phyloP scores from a whole-genome alignment of 2,329 filamentous ascomycete species.

The Metarhizium anisopliae region DNA sequence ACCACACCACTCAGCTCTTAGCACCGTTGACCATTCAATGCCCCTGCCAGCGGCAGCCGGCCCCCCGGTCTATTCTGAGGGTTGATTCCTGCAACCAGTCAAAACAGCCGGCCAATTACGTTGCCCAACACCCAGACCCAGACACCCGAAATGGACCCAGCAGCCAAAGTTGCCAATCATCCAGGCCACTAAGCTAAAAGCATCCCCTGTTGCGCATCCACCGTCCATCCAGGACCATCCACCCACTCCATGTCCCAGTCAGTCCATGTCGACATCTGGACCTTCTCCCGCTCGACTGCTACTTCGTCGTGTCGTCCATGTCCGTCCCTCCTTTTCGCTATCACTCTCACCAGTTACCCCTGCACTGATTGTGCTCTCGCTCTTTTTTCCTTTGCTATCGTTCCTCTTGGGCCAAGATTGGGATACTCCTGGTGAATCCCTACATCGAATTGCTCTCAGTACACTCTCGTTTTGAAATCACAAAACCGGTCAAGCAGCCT shows the following conservation, averaged over 20 bases:
- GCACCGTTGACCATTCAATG: neutral
- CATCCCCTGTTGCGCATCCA: too few relatives aligned
- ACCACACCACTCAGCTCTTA: neutral
- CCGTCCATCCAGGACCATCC: neutral
- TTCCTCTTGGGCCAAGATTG: neutral
- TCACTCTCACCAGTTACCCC: neutral
- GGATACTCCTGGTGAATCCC: constrained; percentile 4
- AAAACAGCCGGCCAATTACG: too few relatives aligned
- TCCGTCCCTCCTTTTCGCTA: neutral
- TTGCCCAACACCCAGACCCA: too few relatives aligned
- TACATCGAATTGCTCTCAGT: neutral
- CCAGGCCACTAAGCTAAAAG: too few relatives aligned
- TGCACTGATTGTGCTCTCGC: neutral
- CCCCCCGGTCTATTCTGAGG: too few relatives aligned
- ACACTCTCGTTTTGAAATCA: neutral
- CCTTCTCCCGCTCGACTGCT: neutral
- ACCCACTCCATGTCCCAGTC: neutral
- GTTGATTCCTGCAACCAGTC: too few relatives aligned
- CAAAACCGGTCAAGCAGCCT: neutral
- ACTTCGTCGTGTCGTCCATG: neutral
- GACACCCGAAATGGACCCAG: too few relatives aligned
- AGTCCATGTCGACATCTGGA: neutral
- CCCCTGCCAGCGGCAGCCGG: neutral
- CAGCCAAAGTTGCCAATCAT: too few relatives aligned
- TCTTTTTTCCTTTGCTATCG: neutral